Conservation (phyloP, 345 rosid genomes). For the Pistacia atlantica region DNA sequence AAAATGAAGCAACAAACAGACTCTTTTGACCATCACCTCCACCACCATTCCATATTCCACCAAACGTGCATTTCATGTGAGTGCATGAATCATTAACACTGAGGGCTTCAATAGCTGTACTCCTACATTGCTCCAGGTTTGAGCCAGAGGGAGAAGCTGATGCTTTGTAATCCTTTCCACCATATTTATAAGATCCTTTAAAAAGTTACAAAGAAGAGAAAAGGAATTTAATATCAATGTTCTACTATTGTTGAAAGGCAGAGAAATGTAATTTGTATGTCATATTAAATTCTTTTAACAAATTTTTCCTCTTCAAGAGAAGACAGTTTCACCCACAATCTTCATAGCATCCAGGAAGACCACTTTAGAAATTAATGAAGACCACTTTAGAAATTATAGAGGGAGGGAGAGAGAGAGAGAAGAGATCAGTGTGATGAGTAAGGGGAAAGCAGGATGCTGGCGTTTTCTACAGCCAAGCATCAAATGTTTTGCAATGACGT, state of each 20-base stretch:
- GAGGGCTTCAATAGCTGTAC: conserved; percentile 70
- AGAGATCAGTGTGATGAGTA: not conserved
- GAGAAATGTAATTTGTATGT: not conserved
- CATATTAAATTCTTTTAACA: not conserved
- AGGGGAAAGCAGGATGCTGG: not conserved
- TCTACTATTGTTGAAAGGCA: not conserved
- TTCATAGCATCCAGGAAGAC: not conserved
- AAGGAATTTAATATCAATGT: not conserved
- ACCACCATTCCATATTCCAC: conserved; percentile 98
- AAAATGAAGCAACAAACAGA: conserved; percentile 90
- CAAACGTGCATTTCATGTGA: conserved; percentile 91
- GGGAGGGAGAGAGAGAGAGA: not conserved
- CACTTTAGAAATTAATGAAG: not conserved
- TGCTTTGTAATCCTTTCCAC: conserved; percentile 62
- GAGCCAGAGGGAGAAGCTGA: conserved; percentile 64
- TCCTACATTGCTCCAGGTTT: conserved; percentile 73
- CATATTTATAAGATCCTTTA: conserved; percentile 75
- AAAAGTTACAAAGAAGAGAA: conserved; percentile 9
- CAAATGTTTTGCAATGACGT: not conserved
- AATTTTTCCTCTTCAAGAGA: not conserved
- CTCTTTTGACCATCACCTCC: conserved; percentile 98
- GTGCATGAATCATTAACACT: conserved; percentile 84
- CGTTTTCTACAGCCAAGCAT: not conserved
- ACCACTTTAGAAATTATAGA: not conserved
- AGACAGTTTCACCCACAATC: not conserved